A percentile compares a stretch with the other conserved stretches of the same genome.
Evolutionary conservation across 1,139 yeast species (phyloP).

Genomic region (Pneumocystis murina): DNA sequence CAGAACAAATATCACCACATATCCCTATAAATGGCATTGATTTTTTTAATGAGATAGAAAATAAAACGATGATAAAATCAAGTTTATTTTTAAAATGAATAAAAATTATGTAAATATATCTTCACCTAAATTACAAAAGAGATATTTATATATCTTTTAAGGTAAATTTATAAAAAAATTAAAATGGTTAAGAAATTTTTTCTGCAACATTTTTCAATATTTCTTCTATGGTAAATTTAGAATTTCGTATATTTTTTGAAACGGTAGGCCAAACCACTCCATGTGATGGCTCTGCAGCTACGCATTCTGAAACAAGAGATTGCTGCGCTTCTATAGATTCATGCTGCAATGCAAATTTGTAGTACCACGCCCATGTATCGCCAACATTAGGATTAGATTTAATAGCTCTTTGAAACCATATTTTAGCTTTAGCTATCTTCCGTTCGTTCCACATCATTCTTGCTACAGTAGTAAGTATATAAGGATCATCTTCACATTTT

Average conservation of each 20-base stretch:
- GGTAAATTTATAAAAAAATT: background rate
- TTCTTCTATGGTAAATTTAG: constrained; percentile 28
- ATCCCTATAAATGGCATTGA: background rate
- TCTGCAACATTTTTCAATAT: constrained; percentile 22
- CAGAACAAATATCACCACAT: background rate
- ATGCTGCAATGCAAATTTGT: constrained; percentile 29
- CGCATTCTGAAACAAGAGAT: constrained; percentile 23
- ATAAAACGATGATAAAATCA: background rate
- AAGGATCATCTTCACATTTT: constrained; percentile 45
- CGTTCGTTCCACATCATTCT: constrained; percentile 54
- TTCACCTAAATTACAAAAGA: background rate
- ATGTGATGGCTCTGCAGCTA: constrained; percentile 36
- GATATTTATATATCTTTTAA: background rate
- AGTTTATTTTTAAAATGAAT: background rate
- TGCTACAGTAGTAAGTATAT: constrained; percentile 51
- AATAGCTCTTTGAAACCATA: constrained; percentile 65
- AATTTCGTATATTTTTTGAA: constrained; percentile 32
- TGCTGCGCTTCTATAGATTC: constrained; percentile 22
- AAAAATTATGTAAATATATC: background rate
- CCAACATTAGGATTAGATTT: constrained; percentile 45
- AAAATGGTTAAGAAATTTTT: constrained; percentile 15
- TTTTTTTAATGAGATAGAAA: background rate
- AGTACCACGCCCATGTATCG: constrained; percentile 65
- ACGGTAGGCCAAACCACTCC: constrained; percentile 46
- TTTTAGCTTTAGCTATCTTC: constrained; percentile 46